A percentile compares a stretch with the other conserved stretches of the same genome.
Conservation (phyloP, 306 rosid species). For the Begonia fuchsioides region DNA sequence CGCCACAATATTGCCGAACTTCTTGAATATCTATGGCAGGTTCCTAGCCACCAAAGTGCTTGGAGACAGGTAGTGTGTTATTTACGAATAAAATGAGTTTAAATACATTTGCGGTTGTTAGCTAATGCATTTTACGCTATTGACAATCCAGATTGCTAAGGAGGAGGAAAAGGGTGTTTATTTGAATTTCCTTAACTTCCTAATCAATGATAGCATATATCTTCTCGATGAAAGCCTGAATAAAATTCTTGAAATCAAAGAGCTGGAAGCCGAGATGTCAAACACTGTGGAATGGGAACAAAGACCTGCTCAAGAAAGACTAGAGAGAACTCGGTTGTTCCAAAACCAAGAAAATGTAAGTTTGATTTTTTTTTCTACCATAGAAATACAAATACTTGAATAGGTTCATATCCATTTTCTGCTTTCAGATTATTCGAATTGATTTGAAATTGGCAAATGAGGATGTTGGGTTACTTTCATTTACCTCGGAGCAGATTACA, state of each 20-base stretch:
- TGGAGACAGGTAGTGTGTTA: conserved; percentile 67
- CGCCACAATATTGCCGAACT: conserved; percentile 98
- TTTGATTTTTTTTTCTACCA: conserved; percentile 8
- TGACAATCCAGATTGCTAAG: conserved; percentile 73
- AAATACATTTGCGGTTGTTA: conserved; percentile 2
- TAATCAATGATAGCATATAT: conserved; percentile 90
- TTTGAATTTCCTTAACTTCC: conserved; percentile 88
- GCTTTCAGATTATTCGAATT: conserved; percentile 67
- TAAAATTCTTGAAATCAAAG: conserved; percentile 94
- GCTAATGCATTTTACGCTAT: conserved; percentile 6
- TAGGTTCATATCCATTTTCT: conserved; percentile 5
- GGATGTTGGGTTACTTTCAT: conserved; percentile 91
- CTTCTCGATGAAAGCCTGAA: conserved; percentile 96
- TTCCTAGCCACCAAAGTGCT: conserved; percentile 95
- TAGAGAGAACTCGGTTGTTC: conserved; percentile 89
- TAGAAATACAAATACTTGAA: conserved; percentile 6
- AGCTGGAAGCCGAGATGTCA: conserved; percentile 96
- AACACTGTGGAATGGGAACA: conserved; percentile 85
- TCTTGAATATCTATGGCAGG: conserved; percentile 97
- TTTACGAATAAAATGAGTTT: background rate
- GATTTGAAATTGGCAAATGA: conserved; percentile 98
- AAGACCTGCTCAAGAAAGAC: conserved; percentile 89
- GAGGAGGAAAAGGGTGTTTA: conserved; percentile 98
- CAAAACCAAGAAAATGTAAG: conserved; percentile 94
- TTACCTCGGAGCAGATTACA: conserved; percentile 87